Evolutionary conservation across 345 rosid genomes (phyloP).

Genomic region (Streptanthus diversifolius): DNA sequence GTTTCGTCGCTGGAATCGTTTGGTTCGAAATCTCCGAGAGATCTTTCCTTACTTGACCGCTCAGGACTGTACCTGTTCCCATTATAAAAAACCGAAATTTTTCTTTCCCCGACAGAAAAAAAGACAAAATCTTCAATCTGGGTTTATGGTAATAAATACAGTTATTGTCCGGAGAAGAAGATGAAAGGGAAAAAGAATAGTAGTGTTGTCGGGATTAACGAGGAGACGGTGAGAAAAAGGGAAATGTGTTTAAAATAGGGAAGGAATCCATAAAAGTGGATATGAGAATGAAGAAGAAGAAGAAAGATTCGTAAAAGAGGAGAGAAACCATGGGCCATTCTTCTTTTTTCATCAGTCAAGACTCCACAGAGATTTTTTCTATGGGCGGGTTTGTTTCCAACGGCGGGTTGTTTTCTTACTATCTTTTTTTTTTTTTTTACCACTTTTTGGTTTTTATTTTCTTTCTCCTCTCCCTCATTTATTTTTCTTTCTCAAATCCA

Average conservation of each 20-base stretch:
- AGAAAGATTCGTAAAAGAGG: background rate
- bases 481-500: background rate
- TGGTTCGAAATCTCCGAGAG: background rate
- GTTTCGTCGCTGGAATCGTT: constrained; percentile 5
- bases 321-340: constrained; percentile 13
- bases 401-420: constrained; percentile 10
- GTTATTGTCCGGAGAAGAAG: background rate
- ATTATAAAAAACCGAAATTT: background rate
- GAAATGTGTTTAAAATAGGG: background rate
- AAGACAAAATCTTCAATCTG: background rate
- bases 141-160: background rate
- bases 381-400: constrained; percentile 21
- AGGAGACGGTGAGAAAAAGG: background rate
- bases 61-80: constrained; percentile 19
- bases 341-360: background rate
- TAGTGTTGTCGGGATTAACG: background rate
- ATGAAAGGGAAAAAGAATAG: background rate
- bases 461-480: background rate
- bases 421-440: background rate
- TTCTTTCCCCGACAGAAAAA: too few species aligned
- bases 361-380: background rate
- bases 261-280: background rate
- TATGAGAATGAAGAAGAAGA: background rate
- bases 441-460: background rate
- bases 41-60: constrained; percentile 17